Evolutionary conservation across 2,329 filamentous ascomycete species (phyloP).

Genomic region (Colletotrichum neosansevieriae): DNA sequence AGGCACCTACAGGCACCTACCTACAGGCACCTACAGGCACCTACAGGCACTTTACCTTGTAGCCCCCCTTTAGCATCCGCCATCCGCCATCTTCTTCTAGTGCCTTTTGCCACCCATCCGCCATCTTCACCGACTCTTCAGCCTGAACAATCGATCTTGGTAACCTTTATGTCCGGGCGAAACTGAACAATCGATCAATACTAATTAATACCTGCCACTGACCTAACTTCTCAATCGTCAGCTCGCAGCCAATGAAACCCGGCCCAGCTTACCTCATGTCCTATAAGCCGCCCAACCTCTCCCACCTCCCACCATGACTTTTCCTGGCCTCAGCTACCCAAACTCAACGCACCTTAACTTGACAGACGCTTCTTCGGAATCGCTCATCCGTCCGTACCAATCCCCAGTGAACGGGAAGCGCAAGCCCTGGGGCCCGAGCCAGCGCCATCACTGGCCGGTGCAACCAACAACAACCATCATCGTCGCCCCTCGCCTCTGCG

Average conservation of each 20-base stretch:
- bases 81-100: no score
- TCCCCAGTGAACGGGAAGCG: not conserved
- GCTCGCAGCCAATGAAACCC: no score
- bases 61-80: not conserved
- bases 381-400: not conserved
- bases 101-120: no score
- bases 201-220: not conserved
- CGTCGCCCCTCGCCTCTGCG: not conserved
- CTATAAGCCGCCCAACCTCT: no score
- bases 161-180: no score
- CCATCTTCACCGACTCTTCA: conserved; percentile 27
- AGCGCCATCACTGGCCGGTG: not conserved
- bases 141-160: not conserved
- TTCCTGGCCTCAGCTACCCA: not conserved
- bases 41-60: not conserved
- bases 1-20: no score
- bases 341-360: conserved; percentile 8
- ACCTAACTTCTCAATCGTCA: no score
- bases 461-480: not conserved
- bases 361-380: not conserved
- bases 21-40: no score
- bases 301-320: not conserved
- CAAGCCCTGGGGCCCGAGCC: not conserved
- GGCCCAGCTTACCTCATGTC: not conserved
- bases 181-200: not conserved